Base-by-base conservation (phyloP, 192 early-diverging fungal genomes). In the Linnemannia exigua region DNA sequence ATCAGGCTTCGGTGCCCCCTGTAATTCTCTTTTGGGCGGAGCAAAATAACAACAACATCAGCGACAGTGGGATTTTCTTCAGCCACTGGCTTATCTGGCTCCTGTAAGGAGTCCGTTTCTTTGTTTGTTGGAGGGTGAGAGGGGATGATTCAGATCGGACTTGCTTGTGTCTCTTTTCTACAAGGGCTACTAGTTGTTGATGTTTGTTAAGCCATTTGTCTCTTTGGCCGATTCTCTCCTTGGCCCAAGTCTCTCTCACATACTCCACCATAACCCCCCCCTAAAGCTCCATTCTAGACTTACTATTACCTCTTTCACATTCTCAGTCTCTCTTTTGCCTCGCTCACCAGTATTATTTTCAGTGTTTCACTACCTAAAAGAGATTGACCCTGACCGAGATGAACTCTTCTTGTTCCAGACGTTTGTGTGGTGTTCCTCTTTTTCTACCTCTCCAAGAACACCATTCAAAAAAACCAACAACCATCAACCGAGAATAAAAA, bases 1-100 rank as follows among this genome's bases (percentile, higher is more conserved):
- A 81, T 81, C 44, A 63, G 68, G 74, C 73, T 48, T 36, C 3
- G 72, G 74, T 46, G 50, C 35, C 79, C 73, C 79, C 20, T 81
- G 79, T 36, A 71, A 46, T 75, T 63, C 58, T 58, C 63, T 69
- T 48, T 15, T 54, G 31, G 46, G 58, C 58, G 58, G 58, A 63
- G 58, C 58, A 63, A 6, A 12, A 63, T 12, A 58, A 22, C 5
- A 11, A 25, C 7, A 31, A n/a, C n/a, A n/a, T n/a, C n/a, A n/a
- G n/a, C n/a, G n/a, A n/a, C n/a, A n/a, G n/a, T n/a, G n/a, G n/a
- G n/a, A n/a, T n/a, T n/a, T n/a, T n/a, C 0, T 63, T 63, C 58
- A 63, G 58, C 28, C 58, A 63, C 58, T 63, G 58, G 28, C 58
- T 28, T 33, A 63, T 63, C 58, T 63, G 4, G 25, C 11, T 1